Evolutionary conservation across 2,329 filamentous ascomycete species (phyloP).

Genomic region (Elsinoe fawcettii): DNA sequence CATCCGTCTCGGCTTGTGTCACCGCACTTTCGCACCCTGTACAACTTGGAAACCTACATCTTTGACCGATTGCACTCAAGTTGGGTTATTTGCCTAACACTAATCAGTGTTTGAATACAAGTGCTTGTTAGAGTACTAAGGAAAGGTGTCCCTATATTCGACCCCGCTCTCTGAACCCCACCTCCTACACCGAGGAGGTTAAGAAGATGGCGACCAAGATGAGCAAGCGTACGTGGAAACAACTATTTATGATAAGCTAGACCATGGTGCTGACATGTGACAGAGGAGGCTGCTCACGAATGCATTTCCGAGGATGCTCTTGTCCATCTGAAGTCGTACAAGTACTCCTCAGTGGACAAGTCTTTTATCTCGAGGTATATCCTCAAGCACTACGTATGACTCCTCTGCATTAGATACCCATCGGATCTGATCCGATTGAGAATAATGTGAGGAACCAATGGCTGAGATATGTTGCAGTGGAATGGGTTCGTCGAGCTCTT

Average conservation of each 20-base stretch:
- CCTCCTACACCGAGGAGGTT: neutral
- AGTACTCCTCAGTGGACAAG: conserved; percentile 95
- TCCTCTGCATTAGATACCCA: neutral
- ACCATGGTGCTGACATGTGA: neutral
- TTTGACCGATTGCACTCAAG: neutral
- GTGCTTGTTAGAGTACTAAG: conserved; percentile 4
- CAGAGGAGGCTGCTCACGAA: conserved; percentile 58
- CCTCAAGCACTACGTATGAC: conserved; percentile 82
- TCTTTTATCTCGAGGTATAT: conserved; percentile 90
- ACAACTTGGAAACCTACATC: neutral
- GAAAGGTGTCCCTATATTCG: neutral
- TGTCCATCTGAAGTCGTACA: conserved; percentile 86
- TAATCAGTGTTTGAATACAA: neutral
- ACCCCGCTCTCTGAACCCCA: neutral
- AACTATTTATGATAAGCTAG: neutral
- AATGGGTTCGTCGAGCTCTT: conserved; percentile 88
- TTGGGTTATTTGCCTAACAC: neutral
- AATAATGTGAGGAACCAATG: neutral
- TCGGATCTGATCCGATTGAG: neutral
- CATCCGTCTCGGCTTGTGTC: conserved; percentile 12
- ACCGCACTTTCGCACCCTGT: neutral
- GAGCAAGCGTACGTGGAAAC: conserved; percentile 4
- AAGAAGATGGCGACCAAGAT: conserved; percentile 7
- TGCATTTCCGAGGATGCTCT: conserved; percentile 82
- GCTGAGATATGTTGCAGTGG: conserved; percentile 57